Conservation (phyloP, 164 flowering plant species). For the Nymphaea thermarum region DNA sequence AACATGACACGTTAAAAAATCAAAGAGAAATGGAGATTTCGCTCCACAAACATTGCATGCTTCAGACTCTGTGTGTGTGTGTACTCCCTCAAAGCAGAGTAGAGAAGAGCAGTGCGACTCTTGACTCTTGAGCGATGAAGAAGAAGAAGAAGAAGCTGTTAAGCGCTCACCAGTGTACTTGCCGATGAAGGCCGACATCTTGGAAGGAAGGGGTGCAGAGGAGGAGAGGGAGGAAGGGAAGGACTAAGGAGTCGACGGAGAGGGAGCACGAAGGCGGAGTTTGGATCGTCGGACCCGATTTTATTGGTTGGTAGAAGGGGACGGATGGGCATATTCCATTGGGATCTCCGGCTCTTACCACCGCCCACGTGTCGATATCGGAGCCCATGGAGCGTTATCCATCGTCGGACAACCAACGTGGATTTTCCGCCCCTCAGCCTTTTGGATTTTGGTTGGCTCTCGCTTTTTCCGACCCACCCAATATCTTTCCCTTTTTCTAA, state of each 20-base stretch:
- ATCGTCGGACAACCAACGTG: not conserved
- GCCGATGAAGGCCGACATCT: conserved; percentile 82
- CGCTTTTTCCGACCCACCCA: not conserved
- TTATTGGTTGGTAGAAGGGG: not conserved
- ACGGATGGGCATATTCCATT: not conserved
- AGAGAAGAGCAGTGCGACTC: not conserved
- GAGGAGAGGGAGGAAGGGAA: not conserved
- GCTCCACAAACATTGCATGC: too few species aligned
- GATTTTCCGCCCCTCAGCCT: not conserved
- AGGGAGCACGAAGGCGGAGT: not conserved
- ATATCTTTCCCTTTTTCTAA: not conserved
- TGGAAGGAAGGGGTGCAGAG: not conserved
- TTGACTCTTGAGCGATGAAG: too few species aligned
- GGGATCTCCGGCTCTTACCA: not conserved
- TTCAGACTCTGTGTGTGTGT: too few species aligned
- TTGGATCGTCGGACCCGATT: not conserved
- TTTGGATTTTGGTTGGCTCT: not conserved
- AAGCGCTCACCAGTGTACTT: conserved; percentile 63
- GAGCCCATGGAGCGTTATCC: not conserved
- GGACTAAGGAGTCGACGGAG: conserved; percentile 11
- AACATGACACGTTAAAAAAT: too few species aligned
- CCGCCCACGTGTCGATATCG: not conserved
- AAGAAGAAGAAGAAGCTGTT: too few species aligned
- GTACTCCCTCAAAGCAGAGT: not conserved
- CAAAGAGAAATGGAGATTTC: too few species aligned